Base-by-base conservation (phyloP, 2,329 filamentous ascomycete genomes). In the Trichoderma semiorbis region DNA sequence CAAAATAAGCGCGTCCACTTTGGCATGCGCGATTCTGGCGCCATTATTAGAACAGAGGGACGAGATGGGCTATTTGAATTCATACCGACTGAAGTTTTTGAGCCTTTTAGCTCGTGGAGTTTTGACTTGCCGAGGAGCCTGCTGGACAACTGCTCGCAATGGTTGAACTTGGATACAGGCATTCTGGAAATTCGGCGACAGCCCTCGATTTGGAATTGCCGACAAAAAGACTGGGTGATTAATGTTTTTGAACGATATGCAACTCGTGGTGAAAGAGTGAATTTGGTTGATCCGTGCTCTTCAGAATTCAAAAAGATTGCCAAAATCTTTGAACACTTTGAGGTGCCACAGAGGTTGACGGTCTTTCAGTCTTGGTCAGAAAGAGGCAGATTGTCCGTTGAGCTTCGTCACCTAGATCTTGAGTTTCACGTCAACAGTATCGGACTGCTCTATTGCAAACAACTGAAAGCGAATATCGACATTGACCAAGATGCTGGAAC, bases 401-500 rank as follows among this genome's bases (percentile, higher is more conserved):
- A 73, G 24, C 60, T 73, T 10, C 62, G 50, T 36, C 72, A 71
- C 43, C 3, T 73, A 10, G 69, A 73, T n/a, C 63, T 73, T 18
- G 36, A 47, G 11, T 73, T 73, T 11, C 34, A 34, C 3, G 72
- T 73, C 47, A 88, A 87, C 62, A 0, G 12, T 0, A 73, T 75
- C 0, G 77, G 80, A 0, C 72, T 85, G 0, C 81, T 92, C 0
- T 74, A 84, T 16, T 90, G 83, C 21, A 78, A 66, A 0, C 83
- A 91, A 73, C 81, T 91, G 0, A 77, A 78, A 0, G 81, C 85
- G 0, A 83, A 87, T 55, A 81, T 93, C 1, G 88, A 90, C 66
- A 76, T 78, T 0, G 74, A 87, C 10, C 91, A 93, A 75, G 86
- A 91, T 65, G 79, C 85, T 0, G 90, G 90, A 0, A 89, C 88